A percentile compares a stretch with the other conserved stretches of the same genome.
Evolutionary conservation across 495 filamentous ascomycete genomes (phyloP).

Genomic region (Neurospora tetrasperma): DNA sequence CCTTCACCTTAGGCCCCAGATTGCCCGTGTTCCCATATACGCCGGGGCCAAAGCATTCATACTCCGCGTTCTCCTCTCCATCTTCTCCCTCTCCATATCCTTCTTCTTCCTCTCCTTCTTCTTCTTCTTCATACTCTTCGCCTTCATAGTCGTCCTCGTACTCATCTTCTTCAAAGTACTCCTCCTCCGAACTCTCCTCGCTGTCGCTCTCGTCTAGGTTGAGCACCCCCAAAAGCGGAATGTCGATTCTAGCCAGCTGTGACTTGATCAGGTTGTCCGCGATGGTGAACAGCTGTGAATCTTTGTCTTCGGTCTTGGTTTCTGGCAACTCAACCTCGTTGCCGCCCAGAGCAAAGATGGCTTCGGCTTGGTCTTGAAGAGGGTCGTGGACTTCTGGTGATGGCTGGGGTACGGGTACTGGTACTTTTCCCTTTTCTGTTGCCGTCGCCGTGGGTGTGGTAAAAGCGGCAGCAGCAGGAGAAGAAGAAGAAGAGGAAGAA

Average conservation of each 20-base stretch:
- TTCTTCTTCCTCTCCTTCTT: conserved; percentile 20
- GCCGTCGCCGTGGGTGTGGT: not conserved
- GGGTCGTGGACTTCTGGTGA: not conserved
- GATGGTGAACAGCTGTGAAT: conserved; percentile 19
- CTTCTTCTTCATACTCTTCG: conserved; percentile 18
- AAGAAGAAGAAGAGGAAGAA: not conserved
- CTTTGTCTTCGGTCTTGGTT: conserved; percentile 13
- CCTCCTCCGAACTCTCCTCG: conserved; percentile 13
- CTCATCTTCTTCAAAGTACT: conserved; percentile 7
- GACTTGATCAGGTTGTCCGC: conserved; percentile 28
- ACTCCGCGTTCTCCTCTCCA: conserved; percentile 10
- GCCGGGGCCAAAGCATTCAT: conserved; percentile 4
- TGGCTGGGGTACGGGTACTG: not conserved
- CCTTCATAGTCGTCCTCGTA: conserved; percentile 13
- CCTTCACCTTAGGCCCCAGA: not conserved
- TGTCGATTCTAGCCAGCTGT: conserved; percentile 22
- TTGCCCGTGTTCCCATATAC: not conserved
- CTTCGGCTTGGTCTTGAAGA: conserved; percentile 15
- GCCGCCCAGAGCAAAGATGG: conserved; percentile 21
- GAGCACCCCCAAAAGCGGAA: conserved; percentile 23
- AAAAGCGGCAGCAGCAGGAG: not conserved
- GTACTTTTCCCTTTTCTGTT: not conserved
- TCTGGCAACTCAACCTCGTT: conserved; percentile 6
- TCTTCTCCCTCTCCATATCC: conserved; percentile 1
- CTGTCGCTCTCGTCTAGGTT: conserved; percentile 26